These are phyloP conservation scores for Aspergillus avenaceus DNA, from an alignment of 495 filamentous ascomycete species.

Conservation along the genomic window DNA sequence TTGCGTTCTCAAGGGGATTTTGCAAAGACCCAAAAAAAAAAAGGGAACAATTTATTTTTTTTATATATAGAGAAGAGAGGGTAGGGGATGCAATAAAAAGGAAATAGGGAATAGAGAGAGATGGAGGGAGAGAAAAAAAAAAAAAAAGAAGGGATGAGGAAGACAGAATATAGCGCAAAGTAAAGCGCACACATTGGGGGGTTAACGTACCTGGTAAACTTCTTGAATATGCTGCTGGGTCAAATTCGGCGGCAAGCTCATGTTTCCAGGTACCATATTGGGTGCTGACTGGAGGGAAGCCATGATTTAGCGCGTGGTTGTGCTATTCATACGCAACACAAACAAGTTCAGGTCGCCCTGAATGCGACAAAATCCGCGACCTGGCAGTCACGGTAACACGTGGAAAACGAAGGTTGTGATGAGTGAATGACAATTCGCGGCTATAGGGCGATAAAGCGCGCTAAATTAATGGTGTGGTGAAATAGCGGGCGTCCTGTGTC, in stretches of 20 bases:
- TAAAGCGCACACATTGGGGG: neutral
- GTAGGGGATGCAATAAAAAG: neutral
- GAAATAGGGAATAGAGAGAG: neutral
- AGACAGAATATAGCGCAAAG: no score
- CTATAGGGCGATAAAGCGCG: constrained; percentile 11
- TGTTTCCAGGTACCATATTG: constrained; percentile 57
- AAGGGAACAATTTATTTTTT: no score
- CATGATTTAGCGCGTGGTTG: constrained; percentile 51
- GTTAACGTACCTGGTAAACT: constrained; percentile 49
- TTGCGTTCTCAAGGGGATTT: neutral
- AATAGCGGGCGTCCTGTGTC: constrained; percentile 13
- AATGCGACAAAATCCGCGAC: constrained; percentile 18
- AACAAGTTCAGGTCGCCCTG: constrained; percentile 13
- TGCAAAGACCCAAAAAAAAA: constrained; percentile 11
- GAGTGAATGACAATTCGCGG: constrained; percentile 22
- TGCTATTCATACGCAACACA: constrained; percentile 31
- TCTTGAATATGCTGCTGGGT: constrained; percentile 61
- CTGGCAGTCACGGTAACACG: constrained; percentile 14
- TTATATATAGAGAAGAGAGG: no score
- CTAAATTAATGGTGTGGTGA: constrained; percentile 7
- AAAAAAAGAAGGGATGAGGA: constrained; percentile 6
- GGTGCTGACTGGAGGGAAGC: constrained; percentile 71
- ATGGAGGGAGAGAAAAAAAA: neutral
- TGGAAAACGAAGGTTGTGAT: constrained; percentile 13
- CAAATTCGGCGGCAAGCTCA: constrained; percentile 50